A percentile compares a stretch with the other conserved stretches of the same genome.
phyloP scores from a whole-genome alignment of 1,139 yeast species.

The Scheffersomyces titani region DNA sequence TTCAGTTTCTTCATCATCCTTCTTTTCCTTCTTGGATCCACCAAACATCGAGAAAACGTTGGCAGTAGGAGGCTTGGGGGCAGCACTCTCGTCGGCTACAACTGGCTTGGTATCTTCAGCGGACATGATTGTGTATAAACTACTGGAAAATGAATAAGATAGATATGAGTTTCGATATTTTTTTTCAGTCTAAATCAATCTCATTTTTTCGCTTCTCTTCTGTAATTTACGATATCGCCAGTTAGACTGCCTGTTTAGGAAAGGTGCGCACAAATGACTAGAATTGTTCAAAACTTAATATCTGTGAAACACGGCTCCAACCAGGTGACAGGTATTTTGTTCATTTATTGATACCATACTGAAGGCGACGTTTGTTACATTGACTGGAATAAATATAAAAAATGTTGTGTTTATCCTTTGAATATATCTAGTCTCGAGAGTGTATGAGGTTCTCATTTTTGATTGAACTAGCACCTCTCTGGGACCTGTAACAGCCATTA shows the following conservation, averaged over 20 bases:
- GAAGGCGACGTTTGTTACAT: not conserved
- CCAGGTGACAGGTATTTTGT: not conserved
- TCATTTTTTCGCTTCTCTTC: not conserved
- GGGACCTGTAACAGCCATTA: too few species aligned
- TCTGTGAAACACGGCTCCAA: not conserved
- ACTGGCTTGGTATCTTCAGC: conserved; percentile 38
- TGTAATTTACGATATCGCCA: not conserved
- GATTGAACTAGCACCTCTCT: too few species aligned
- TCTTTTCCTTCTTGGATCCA: conserved; percentile 69
- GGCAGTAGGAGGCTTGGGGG: conserved; percentile 62
- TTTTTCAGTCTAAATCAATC: not conserved
- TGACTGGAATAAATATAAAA: not conserved
- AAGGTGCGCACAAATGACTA: not conserved
- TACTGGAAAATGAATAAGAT: not conserved
- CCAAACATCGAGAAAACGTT: conserved; percentile 91
- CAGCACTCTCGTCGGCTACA: conserved; percentile 19
- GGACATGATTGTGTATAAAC: conserved; percentile 26
- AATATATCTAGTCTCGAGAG: too few species aligned
- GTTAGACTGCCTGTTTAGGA: conserved; percentile 3
- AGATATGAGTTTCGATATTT: not conserved
- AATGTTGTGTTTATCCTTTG: not conserved
- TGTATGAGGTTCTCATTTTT: not conserved
- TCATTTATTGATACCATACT: not conserved
- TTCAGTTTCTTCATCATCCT: conserved; percentile 38
- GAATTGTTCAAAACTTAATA: not conserved